Conservation (phyloP, 2,329 filamentous ascomycete species). For the Lachnellula subtilissima region DNA sequence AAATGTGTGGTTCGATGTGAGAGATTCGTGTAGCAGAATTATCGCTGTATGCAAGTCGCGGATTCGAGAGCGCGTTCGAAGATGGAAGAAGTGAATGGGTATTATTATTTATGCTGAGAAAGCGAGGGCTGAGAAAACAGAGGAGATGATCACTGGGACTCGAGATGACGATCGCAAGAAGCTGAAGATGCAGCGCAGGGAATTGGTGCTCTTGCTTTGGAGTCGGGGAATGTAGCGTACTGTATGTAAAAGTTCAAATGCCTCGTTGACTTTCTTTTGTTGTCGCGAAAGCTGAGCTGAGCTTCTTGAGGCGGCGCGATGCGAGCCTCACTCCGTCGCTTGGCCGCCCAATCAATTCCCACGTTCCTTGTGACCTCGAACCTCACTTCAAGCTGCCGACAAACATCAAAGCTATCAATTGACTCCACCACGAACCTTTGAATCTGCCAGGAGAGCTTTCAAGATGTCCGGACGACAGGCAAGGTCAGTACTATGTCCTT, state of each 20-base stretch:
- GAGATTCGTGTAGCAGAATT: neutral
- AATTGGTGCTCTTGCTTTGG: neutral
- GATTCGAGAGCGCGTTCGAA: neutral
- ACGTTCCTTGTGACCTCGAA: slow-evolving; percentile 17
- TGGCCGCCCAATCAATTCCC: slow-evolving; percentile 22
- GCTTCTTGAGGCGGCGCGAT: slow-evolving; percentile 7
- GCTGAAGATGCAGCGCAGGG: neutral
- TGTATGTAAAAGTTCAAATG: neutral
- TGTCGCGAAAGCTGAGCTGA: slow-evolving; percentile 9
- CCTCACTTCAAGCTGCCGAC: slow-evolving; percentile 24
- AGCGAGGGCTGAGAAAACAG: neutral
- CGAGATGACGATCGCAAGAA: neutral
- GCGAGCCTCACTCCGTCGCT: slow-evolving; percentile 9
- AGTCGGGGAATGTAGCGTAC: neutral
- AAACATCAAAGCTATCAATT: slow-evolving; percentile 33
- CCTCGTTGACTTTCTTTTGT: slow-evolving; percentile 1
- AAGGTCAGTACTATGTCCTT: slow-evolving; percentile 16
- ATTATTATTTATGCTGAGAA: neutral
- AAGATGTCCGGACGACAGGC: slow-evolving; percentile 30
- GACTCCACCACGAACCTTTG: slow-evolving; percentile 21
- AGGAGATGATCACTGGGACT: neutral
- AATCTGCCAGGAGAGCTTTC: slow-evolving; percentile 11
- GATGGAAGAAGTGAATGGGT: neutral
- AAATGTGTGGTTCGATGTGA: neutral
- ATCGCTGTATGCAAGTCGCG: neutral